Evolutionary conservation across 2,329 filamentous ascomycete genomes (phyloP).

Genomic region (Trichoderma semiorbis): DNA sequence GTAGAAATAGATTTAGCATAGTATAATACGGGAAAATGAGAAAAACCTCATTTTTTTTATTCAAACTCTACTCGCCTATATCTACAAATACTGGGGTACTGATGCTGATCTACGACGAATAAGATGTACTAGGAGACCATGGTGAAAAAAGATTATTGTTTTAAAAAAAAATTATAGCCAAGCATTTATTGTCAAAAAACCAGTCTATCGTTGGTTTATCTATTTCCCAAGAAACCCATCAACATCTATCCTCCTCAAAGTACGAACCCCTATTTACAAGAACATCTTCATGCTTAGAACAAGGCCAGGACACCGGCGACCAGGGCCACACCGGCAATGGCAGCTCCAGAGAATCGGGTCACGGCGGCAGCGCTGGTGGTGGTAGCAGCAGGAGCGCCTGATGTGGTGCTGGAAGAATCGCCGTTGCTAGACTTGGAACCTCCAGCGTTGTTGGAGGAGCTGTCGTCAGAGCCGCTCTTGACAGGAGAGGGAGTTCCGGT

Average conservation of each 20-base stretch:
- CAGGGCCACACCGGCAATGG: slow-evolving; percentile 20
- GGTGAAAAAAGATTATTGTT: not conserved
- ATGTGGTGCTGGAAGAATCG: slow-evolving; percentile 8
- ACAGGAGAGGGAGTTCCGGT: slow-evolving; percentile 7
- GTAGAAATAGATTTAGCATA: not conserved
- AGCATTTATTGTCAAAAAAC: slow-evolving; percentile 9
- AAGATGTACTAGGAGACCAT: not conserved
- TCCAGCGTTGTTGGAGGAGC: slow-evolving; percentile 3
- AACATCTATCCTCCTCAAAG: not conserved
- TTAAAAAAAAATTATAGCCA: not conserved
- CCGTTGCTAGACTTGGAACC: slow-evolving; percentile 1
- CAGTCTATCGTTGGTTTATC: slow-evolving; percentile 16
- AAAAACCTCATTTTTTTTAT: not conserved
- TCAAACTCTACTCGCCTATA: not conserved
- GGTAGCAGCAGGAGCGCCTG: not conserved
- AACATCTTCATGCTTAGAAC: slow-evolving; percentile 17
- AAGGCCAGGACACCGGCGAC: slow-evolving; percentile 18
- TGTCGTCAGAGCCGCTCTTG: not conserved
- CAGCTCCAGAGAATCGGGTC: slow-evolving; percentile 19
- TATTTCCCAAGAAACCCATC: not conserved
- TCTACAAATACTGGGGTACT: not conserved
- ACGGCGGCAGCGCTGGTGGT: slow-evolving; percentile 1
- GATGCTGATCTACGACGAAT: not conserved
- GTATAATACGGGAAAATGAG: not conserved
- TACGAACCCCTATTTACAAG: slow-evolving; percentile 7